Base-by-base conservation (phyloP, 1,284 basidiomycete genomes). In the Leccinum subfulvum region DNA sequence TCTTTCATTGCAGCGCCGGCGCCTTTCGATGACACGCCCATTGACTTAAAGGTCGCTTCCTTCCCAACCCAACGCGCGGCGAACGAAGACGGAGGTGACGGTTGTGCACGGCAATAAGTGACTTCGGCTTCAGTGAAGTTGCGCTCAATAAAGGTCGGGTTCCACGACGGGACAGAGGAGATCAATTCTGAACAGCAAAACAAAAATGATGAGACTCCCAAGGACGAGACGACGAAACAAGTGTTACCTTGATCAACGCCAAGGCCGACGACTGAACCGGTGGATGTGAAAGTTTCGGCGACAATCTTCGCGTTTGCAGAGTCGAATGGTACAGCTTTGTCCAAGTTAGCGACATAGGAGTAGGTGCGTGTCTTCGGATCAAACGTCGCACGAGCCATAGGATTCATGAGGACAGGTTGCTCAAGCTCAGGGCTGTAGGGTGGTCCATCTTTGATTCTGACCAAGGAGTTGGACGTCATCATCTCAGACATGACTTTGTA, bases 1-100 rank as follows among this genome's bases (percentile, higher is more conserved):
- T 98, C 96, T 78, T 92, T 94, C 90, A 99, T 90, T 28, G 91
- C 82, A 16, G 97, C 95, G 14, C 87, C 93, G 6, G 95, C 94
- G 51, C 97, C 97, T 78, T 95, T 92, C 5, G 93, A 95, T 21
- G 88, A 81, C 49, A 96, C 90, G 37, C 93, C 92, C 14, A 99
- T 85, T n/a, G 95, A 92, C 81, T 99, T 99, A 89, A 99, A 98
- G 59, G 96, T 92, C 11, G 96, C 97, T 77, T 99, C 97, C 78
- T 98, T 99, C 57, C 95, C 96, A 56, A 89, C 93, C 95, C 97
- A 99, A 67, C 96, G 91, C 58, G 93, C 96, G 44, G 96, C 95
- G 75, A 97, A 96, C 9, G 96, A 98, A 3, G 97, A 91, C 1
- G 85, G 78, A 18, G 93, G 88, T 64, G 94, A 92, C 0, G 97